Conservation (phyloP, 257 asterid genomes). For the Solanum paucissectum region DNA sequence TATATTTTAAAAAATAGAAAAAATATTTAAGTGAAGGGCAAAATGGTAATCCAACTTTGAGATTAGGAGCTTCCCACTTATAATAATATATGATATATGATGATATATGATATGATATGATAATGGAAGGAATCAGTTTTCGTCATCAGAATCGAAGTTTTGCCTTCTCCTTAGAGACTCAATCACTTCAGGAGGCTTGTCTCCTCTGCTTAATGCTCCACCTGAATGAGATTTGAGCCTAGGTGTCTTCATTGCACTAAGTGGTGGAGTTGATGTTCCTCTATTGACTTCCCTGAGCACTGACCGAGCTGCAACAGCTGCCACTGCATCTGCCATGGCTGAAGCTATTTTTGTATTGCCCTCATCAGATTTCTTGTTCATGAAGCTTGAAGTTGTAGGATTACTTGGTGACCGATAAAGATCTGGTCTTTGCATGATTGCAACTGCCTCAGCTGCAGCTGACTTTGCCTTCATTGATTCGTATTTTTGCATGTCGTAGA, state of each 20-base stretch:
- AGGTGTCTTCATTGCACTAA: slow-evolving; percentile 67
- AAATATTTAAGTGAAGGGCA: too few relatives aligned
- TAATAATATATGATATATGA: too few relatives aligned
- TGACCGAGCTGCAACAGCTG: slow-evolving; percentile 51
- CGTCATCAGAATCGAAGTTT: slow-evolving; percentile 64
- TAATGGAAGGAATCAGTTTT: slow-evolving; percentile 17
- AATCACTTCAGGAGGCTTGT: slow-evolving; percentile 42
- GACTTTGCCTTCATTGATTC: slow-evolving; percentile 57
- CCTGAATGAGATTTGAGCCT: slow-evolving; percentile 47
- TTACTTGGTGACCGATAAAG: slow-evolving; percentile 23
- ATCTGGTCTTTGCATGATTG: slow-evolving; percentile 37
- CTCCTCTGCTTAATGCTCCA: slow-evolving; percentile 7
- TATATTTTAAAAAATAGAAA: too few relatives aligned
- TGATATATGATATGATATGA: too few relatives aligned
- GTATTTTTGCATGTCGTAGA: slow-evolving; percentile 76
- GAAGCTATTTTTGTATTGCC: slow-evolving; percentile 45
- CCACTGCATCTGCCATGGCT: slow-evolving; percentile 68
- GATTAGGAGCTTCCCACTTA: too few relatives aligned
- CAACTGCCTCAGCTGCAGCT: slow-evolving; percentile 57
- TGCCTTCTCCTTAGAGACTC: slow-evolving; percentile 74
- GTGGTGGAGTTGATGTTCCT: slow-evolving; percentile 51
- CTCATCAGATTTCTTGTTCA: slow-evolving; percentile 11
- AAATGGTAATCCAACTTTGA: too few relatives aligned
- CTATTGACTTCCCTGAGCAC: slow-evolving; percentile 65
- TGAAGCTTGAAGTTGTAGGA: slow-evolving; percentile 5